phyloP scores from a whole-genome alignment of 495 filamentous ascomycete genomes.

The Penicillium alfredii region DNA sequence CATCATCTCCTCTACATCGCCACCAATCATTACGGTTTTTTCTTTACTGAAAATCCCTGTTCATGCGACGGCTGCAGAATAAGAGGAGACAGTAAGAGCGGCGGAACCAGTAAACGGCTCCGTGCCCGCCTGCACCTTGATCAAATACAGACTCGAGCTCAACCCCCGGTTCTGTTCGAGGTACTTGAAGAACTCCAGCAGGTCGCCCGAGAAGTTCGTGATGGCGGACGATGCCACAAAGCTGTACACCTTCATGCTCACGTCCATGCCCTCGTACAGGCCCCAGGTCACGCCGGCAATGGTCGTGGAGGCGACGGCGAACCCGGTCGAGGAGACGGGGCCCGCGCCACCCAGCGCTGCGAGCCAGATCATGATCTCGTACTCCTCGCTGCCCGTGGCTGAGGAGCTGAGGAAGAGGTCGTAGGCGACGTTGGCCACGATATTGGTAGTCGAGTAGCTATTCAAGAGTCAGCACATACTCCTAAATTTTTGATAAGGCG shows the following conservation, averaged over 20 bases:
- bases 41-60: too few species aligned
- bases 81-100: constrained; percentile 31
- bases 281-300: constrained; percentile 48
- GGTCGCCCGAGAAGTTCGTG: constrained; percentile 49
- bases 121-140: constrained; percentile 50
- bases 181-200: constrained; percentile 53
- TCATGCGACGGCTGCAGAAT: constrained; percentile 40
- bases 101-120: constrained; percentile 49
- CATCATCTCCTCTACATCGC: too few species aligned
- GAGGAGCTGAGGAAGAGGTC: constrained; percentile 55
- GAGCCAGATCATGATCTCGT: constrained; percentile 72
- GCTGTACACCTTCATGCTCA: constrained; percentile 51
- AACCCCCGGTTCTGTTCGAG: constrained; percentile 45
- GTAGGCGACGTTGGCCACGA: constrained; percentile 61
- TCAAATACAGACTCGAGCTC: constrained; percentile 47
- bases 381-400: constrained; percentile 41
- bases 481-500: too few species aligned
- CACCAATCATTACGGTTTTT: too few species aligned
- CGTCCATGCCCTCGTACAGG: constrained; percentile 52
- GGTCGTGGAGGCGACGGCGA: constrained; percentile 45
- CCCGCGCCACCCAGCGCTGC: constrained; percentile 55
- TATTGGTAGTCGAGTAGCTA: constrained; percentile 49
- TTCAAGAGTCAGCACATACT: too few species aligned
- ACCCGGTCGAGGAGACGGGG: constrained; percentile 54
- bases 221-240: constrained; percentile 50